Evolutionary conservation across 2,329 filamentous ascomycete genomes (phyloP).

Genomic region (Capronia americana): DNA sequence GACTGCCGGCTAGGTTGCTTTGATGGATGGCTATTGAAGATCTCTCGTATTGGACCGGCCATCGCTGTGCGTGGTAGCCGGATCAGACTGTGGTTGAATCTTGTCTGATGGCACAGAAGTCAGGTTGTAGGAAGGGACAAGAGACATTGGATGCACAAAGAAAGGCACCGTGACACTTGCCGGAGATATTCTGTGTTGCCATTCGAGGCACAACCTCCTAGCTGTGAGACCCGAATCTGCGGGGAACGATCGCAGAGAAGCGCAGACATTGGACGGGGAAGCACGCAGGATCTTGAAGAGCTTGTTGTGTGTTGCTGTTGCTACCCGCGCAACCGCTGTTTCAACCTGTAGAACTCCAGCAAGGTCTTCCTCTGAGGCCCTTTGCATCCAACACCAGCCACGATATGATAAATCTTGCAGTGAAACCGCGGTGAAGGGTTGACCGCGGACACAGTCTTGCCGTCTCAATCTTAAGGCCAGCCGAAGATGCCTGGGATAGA

Average conservation of each 20-base stretch:
- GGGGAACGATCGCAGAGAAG: not conserved
- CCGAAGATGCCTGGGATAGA: not conserved
- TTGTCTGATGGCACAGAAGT: not conserved
- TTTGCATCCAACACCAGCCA: not conserved
- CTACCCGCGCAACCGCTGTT: not conserved
- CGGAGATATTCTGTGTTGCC: constrained; percentile 9
- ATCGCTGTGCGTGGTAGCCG: not conserved
- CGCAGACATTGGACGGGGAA: not conserved
- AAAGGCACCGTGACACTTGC: constrained; percentile 6
- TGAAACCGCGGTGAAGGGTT: not conserved
- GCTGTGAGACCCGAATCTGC: not conserved
- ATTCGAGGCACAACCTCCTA: not conserved
- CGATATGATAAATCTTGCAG: not conserved
- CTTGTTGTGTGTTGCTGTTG: not conserved
- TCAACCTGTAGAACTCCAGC: not conserved
- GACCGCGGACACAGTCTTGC: not conserved
- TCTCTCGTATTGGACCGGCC: not conserved
- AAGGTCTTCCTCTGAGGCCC: not conserved
- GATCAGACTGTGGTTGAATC: not conserved
- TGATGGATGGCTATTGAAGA: not conserved
- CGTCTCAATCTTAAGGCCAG: constrained; percentile 1
- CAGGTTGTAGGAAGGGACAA: not conserved
- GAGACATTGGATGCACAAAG: not conserved
- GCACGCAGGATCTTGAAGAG: not conserved
- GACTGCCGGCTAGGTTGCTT: not conserved